Conservation (phyloP, 2,329 filamentous ascomycete genomes). For the Sporothrix euskadiensis region DNA sequence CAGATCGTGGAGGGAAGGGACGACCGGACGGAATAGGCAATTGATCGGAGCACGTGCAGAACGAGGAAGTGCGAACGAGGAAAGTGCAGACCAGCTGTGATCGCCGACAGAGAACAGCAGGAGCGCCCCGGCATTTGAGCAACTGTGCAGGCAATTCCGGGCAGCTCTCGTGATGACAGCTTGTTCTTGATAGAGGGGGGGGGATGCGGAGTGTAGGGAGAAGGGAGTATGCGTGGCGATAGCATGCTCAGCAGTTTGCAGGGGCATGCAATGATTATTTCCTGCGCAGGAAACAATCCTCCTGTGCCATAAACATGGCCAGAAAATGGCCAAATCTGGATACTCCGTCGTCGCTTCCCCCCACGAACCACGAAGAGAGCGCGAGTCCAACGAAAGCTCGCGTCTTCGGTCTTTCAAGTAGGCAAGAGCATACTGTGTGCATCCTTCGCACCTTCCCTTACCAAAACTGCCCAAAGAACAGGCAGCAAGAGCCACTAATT, state of each 20-base stretch:
- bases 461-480: not conserved
- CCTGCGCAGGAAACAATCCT: not conserved
- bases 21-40: slow-evolving; percentile 5
- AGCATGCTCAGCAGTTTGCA: not conserved
- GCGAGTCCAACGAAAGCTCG: not conserved
- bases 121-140: slow-evolving; percentile 1
- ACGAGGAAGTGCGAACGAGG: not conserved
- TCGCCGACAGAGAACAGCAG: not conserved
- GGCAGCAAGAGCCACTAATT: not conserved
- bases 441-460: not conserved
- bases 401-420: slow-evolving; percentile 18
- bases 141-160: not conserved
- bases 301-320: not conserved
- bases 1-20: slow-evolving; percentile 1
- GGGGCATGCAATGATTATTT: not conserved
- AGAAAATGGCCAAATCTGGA: slow-evolving; percentile 5
- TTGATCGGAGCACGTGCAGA: not conserved
- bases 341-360: slow-evolving; percentile 3
- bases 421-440: not conserved
- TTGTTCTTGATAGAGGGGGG: not conserved
- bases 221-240: not conserved
- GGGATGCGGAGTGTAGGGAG: not conserved
- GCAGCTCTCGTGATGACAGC: not conserved
- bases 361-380: not conserved
- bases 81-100: not conserved